Percentiles rank a stretch among this genome's conserved stretches.
Conservation (phyloP, 2,329 filamentous ascomycete genomes). For the Tolypocladium nubicola region DNA sequence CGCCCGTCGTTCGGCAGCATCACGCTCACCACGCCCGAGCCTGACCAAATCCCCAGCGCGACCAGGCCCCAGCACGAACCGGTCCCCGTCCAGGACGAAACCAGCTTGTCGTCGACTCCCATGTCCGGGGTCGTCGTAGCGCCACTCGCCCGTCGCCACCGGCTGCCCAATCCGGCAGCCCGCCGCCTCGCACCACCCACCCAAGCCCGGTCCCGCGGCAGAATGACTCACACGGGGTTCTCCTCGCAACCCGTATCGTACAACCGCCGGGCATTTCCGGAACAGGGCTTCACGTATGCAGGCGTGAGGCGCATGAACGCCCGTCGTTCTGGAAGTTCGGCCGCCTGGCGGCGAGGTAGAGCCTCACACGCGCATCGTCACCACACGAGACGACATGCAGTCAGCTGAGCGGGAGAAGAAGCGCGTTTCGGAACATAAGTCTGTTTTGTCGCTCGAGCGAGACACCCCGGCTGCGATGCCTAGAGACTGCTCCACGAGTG, state of each 20-base stretch:
- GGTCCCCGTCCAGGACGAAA: too few relatives aligned
- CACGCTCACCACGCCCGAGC: too few relatives aligned
- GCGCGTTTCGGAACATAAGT: neutral
- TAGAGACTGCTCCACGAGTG: neutral
- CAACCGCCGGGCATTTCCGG: neutral
- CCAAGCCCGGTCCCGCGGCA: conserved; percentile 6
- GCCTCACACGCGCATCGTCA: neutral
- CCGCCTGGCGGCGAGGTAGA: neutral
- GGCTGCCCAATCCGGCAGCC: conserved; percentile 13
- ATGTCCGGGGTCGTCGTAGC: neutral
- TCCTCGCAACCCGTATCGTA: too few relatives aligned
- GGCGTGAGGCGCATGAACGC: neutral
- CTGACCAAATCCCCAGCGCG: too few relatives aligned
- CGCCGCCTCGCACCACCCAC: conserved; percentile 8
- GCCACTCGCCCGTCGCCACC: conserved; percentile 7
- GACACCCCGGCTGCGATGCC: neutral
- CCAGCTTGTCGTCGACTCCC: neutral
- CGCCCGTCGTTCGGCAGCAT: neutral
- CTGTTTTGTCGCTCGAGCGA: neutral
- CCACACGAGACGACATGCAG: neutral
- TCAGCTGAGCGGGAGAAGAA: neutral
- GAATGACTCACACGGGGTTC: conserved; percentile 15
- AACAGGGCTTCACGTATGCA: neutral
- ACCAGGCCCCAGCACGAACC: too few relatives aligned
- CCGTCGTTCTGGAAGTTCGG: neutral